These are phyloP conservation scores for Suhomyces pyralidae DNA, from an alignment of 805 yeast genomes.

Conservation along the genomic window DNA sequence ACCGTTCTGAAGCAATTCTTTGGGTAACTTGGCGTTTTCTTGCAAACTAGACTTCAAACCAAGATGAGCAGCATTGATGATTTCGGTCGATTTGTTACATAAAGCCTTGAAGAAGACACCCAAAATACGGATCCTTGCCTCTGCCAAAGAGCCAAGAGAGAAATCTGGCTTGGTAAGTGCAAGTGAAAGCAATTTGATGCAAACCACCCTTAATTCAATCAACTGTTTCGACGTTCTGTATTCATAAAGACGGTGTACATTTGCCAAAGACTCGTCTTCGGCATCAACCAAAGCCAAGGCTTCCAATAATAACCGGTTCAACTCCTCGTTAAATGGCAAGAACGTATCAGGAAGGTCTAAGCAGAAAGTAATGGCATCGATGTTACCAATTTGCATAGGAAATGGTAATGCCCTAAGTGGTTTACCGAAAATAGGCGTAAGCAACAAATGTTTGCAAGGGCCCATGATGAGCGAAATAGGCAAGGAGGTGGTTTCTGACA, in stretches of 20 bases:
- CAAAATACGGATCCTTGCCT: constrained; percentile 77
- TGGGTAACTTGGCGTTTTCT: constrained; percentile 86
- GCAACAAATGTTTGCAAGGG: constrained; percentile 75
- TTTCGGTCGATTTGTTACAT: constrained; percentile 78
- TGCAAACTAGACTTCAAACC: constrained; percentile 82
- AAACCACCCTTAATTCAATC: constrained; percentile 82
- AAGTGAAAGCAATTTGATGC: constrained; percentile 75
- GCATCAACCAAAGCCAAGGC: constrained; percentile 95
- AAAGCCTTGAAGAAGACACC: constrained; percentile 94
- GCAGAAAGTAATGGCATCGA: constrained; percentile 95
- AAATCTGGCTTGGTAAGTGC: constrained; percentile 86
- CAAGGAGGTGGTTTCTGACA: constrained; percentile 68
- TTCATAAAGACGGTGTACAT: constrained; percentile 81
- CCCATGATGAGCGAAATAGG: constrained; percentile 73
- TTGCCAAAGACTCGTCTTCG: constrained; percentile 91
- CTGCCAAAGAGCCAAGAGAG: constrained; percentile 67
- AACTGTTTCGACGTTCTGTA: constrained; percentile 86
- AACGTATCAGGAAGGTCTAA: constrained; percentile 77
- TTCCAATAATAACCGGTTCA: constrained; percentile 79
- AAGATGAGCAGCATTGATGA: constrained; percentile 88
- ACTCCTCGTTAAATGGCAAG: constrained; percentile 82
- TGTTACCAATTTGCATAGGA: constrained; percentile 98
- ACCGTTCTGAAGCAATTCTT: constrained; percentile 92
- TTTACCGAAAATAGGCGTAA: constrained; percentile 94
- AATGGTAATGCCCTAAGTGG: constrained; percentile 96